Base-by-base conservation (phyloP, 73 alveolate species). In the Paramecium pentaurelia region DNA sequence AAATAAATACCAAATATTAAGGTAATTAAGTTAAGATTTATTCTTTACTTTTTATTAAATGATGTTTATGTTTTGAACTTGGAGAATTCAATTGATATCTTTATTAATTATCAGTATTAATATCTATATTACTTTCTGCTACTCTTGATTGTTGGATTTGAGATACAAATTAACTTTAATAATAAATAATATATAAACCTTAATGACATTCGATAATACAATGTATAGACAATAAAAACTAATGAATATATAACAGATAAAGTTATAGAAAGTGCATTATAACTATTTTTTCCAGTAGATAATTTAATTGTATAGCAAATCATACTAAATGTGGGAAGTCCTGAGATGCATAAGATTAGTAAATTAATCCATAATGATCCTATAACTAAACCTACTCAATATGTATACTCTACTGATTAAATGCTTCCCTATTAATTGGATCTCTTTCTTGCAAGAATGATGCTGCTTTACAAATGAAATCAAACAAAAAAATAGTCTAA, bases 361-460 rank as follows among this genome's bases (percentile, higher is more conserved):
- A 80, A 49, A 44, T 80, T 80, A 36, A 80, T 80, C 91, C 91
- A 80, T 25, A 80, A 42, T 32, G 91, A 80, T 44, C 91, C 91
- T 14, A 80, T 80, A 45, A 80, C 91, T 80, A 47, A 80, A 45
- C 37, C 14, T 44, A 8, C 49, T 40, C 30, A 45, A 80, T 45
- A 20, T 73, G 27, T 16, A 68, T 80, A 80, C 91, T 80, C 73
- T 18, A 45, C 32, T 32, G 54, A 45, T 42, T 80, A 25, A 80
- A 9, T 45, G 49, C 4, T 47, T 80, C 91, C 6, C 75, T 80
- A 2, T 10, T 8, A 25, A 32, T 44, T 44, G 58, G 44, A 49
- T 80, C 91, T 27, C 49, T 40, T 47, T 80, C 91, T 44, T 80
- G 27, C 28, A 80, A 25, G 9, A 80, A 45, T 0, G 10, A 42